Base-by-base conservation (phyloP, 2,329 filamentous ascomycete genomes). In the Colletotrichum viniferum region DNA sequence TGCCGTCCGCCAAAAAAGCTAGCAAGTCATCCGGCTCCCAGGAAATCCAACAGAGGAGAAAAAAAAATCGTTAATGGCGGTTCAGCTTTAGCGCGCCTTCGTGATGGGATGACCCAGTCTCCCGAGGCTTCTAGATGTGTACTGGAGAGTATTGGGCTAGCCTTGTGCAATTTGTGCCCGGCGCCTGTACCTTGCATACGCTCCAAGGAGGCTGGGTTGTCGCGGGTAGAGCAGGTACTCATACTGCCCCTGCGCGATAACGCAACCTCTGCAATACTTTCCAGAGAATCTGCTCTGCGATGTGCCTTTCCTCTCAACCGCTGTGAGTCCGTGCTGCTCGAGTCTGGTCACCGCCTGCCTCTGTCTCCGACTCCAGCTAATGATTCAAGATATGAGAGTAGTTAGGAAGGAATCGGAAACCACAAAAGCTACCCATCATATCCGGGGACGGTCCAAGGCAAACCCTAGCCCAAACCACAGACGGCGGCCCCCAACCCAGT, bases 91-190 rank as follows among this genome's bases (percentile, higher is more conserved):
- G 71, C 71, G 70, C 30, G 52, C 34, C 65, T 38, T 61, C 14
- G 26, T 16, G 52, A 68, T 74, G 52, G 71, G 74, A 70, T 76
- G 74, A 48, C 71, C 71, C 74, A 61, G 71, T 70, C 65, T 76
- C 58, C 32, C 62, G n/a, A 62, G 72, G 68, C 62, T 74, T 74
- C 72, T 67, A 60, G 43, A 74, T 73, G 74, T 76, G 74, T 76
- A 70, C 34, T 52, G 14, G 48, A 38, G 60, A 61, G 65, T 62
- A 76, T 36, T 70, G 21, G 71, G 36, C 71, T 74, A 65, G 71
- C 74, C 74, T 74, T 73, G 71, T 74, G 65, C 70, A 74, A 74
- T 76, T 76, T 74, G 43, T 73, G 71, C 30, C 74, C 48, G 52
- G 61, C 30, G 70, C 71, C 71, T 74, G 74, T 74, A 74, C 74